Evolutionary conservation across 306 rosid species (phyloP), one percentile per base, ranked within the genome.

Genomic region (Senna siamea): DNA sequence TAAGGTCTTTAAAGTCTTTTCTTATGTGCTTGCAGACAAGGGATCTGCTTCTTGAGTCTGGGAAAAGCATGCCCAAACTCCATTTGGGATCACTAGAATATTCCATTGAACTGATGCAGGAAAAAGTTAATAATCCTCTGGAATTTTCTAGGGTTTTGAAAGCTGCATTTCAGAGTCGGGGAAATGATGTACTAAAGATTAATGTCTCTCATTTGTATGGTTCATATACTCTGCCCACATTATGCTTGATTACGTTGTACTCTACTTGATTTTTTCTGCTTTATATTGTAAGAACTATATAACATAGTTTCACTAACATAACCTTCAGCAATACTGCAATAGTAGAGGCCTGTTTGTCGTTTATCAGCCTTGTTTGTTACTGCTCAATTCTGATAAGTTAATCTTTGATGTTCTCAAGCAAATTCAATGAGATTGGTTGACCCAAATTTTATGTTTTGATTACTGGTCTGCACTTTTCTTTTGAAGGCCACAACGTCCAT

Each of bases 161-260:
- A 81, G 79, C 86, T 56, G 96, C 96, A 73, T 70, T 84, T 56
- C 92, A 71, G 64, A 84, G 77, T 71, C 91, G 89, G 44, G 93
- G 87, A 77, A 79, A 77, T 67, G 79, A 87, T 70, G 51, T 66
- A 65, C 71, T 73, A 56, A 89, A 87, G 93, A 82, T 77, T 72
- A 84, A 80, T 68, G 96, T 87, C 75, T 89, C 97, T 80, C 93
- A 92, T 85, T 72, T 92, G 97, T 92, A 89, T 40, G 96, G 65
- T 79, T 81, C 73, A 23, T 72, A 56, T 46, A 73, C 59, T 76
- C 66, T 80, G 48, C 77, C 32, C 40, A 46, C 34, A 41, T 19
- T 18, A 60, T 47, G 53, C 66, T 50, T 54, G 35, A 17, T 63
- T 53, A 17, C 50, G 34, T 26, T 68, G 68, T 38, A 44, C 28